Base-by-base conservation (phyloP, 2,329 filamentous ascomycete genomes). In the Hypoxylon sp. region DNA sequence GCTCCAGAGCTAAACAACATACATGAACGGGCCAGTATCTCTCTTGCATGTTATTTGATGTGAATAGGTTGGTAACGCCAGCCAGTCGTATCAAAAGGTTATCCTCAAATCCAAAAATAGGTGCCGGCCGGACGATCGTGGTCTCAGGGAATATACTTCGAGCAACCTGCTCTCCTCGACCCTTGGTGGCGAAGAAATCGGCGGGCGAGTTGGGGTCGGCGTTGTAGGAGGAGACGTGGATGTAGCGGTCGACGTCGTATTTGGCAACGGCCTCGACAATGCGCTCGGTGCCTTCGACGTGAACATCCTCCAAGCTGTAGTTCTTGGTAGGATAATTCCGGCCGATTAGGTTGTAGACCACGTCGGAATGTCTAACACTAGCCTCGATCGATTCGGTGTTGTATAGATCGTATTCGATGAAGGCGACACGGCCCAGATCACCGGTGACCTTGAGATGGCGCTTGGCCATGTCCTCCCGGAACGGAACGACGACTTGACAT, bases 241-340 rank as follows among this genome's bases (percentile, higher is more conserved):
- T 93, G 79, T 92, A 99, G 69, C 95, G 90, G 80, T 99, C 95
- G 70, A 97, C 89, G 74, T 99, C 94, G 80, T 99, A 99, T 81
- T 99, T 99, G 73, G 94, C 95, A 55, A 93, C 93, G 55, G 95
- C 93, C 76, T 97, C 93, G 52, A 88, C 92, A 73, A 99, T 99
- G 71, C 95, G 90, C 81, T 96, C 91, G 17, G 91, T 90, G 66
- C 94, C 93, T 78, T 97, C 93, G 39, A 98, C 88, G 74, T 99
- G 93, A 43, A 98, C 93, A 77, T 98, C 94, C 72, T 92, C 90
- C 64, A 97, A 85, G 59, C 90, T 88, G 80, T 97, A 99, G 85
- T 99, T 99, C 85, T 99, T 99, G 72, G 95, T 99, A 68, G 94
- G 92, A 78, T 98, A 98, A 79, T 94, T 91, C 68, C 94, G 91